phyloP scores from a whole-genome alignment of 2,329 filamentous ascomycete genomes.

The Zopfia rhizophila region DNA sequence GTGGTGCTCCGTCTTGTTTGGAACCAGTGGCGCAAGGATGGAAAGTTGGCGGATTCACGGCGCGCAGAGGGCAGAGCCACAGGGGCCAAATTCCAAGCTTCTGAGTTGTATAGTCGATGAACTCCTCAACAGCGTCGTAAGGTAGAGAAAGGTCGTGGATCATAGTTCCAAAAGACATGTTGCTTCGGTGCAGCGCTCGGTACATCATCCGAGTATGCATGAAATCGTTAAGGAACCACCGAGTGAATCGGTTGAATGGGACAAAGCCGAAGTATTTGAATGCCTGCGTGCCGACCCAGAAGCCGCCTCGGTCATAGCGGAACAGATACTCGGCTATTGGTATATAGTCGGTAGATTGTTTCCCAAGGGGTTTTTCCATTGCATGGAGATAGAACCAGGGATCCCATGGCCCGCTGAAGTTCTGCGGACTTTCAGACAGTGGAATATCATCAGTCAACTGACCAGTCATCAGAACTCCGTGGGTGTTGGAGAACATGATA shows the following conservation, averaged over 20 bases:
- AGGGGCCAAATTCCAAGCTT: constrained; percentile 58
- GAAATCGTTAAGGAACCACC: constrained; percentile 69
- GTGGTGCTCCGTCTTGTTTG: constrained; percentile 36
- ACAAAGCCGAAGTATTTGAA: constrained; percentile 71
- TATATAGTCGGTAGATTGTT: constrained; percentile 63
- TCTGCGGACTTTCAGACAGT: constrained; percentile 37
- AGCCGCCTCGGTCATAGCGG: constrained; percentile 75
- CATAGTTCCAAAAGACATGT: constrained; percentile 69
- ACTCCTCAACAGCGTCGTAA: constrained; percentile 54
- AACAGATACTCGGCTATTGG: constrained; percentile 75
- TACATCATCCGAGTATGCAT: constrained; percentile 74
- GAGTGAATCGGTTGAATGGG: constrained; percentile 73
- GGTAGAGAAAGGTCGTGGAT: constrained; percentile 70
- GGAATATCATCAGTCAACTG: constrained; percentile 53
- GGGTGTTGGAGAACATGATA: constrained; percentile 58
- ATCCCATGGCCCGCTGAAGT: constrained; percentile 57
- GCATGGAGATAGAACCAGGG: constrained; percentile 64
- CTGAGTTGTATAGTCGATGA: constrained; percentile 55
- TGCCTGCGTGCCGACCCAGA: constrained; percentile 72
- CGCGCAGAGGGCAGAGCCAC: constrained; percentile 60
- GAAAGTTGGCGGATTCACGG: constrained; percentile 45
- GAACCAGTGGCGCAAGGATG: constrained; percentile 37
- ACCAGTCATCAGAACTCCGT: constrained; percentile 58
- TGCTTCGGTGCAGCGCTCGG: constrained; percentile 70
- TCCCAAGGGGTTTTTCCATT: constrained; percentile 50